Base-by-base conservation (phyloP, 768 basidiomycete species). In the Termitomyces sp. region DNA sequence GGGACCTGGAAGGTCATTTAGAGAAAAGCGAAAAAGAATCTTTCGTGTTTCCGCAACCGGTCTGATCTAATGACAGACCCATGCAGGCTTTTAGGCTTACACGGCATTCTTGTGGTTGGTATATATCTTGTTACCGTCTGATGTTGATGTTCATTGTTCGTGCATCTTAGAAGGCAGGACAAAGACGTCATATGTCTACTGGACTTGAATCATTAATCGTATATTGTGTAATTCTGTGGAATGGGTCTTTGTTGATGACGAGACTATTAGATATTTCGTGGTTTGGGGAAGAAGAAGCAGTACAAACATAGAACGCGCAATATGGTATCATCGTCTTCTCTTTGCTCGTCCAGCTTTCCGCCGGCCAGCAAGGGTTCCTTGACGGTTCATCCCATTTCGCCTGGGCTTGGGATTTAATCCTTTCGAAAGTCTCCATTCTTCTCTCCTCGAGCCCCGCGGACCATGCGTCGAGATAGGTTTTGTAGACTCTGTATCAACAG, bases 341-440 rank as follows among this genome's bases (percentile, higher is more conserved):
- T 86, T 80, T 25, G 89, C 81, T 35, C 86, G 80, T 34, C 90
- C 90, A 40, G 89, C 77, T 70, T 84, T 89, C 62, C 86, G 77
- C 53, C 79, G 75, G 34, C 80, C 86, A 40, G 82, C 82, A 16
- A 82, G 55, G 12, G 73, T 73, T 32, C 88, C 89, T 66, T 90
- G 87, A 37, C 85, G 79, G 65, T 89, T 90, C 78, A 86, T 80
- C 34, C 80, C 82, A 40, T 68, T 75, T 9, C 77, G 68, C 59
- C 75, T 76, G 8, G 82, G 76, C 61, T 81, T 68, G 25, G 84
- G 71, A 8, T 75, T 66, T 70, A 90, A 65, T 31, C 93, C 93
- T 68, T 93, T 95, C 23, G 92, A 87, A 55, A 73, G 73, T 67
- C 92, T 76, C 93, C 93, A 95, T 62, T 84, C 78, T 68, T 93